Conservation (phyloP, 257 asterid genomes). For the Eustoma russellianum region DNA sequence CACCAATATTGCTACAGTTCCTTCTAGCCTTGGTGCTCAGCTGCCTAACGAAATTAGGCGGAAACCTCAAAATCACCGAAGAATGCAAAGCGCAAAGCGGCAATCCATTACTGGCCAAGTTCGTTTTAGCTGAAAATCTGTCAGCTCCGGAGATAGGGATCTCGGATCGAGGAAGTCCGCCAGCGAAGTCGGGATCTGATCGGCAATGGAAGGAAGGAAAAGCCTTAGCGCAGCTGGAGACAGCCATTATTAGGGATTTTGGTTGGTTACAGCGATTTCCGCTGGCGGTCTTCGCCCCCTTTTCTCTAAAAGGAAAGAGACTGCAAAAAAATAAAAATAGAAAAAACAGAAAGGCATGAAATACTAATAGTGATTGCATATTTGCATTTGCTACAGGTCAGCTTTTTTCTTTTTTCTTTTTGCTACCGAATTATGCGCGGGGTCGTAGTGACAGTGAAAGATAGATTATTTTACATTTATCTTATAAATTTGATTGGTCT, state of each 20-base stretch:
- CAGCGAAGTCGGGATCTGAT: constrained; percentile 61
- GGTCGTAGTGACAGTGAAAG: too few relatives aligned
- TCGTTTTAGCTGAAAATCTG: constrained; percentile 25
- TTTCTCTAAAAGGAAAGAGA: not conserved
- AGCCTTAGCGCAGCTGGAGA: constrained; percentile 49
- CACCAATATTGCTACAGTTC: constrained; percentile 95
- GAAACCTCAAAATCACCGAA: constrained; percentile 60
- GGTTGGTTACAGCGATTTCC: constrained; percentile 8
- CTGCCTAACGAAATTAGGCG: constrained; percentile 96
- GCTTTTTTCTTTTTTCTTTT: too few relatives aligned
- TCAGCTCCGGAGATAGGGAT: constrained; percentile 31
- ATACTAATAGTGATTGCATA: too few relatives aligned
- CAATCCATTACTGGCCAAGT: constrained; percentile 19
- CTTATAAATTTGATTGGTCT: too few relatives aligned
- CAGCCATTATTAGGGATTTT: constrained; percentile 47
- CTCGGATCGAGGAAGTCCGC: constrained; percentile 33
- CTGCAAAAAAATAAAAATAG: too few relatives aligned
- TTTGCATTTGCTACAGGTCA: too few relatives aligned
- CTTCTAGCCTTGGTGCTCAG: constrained; percentile 85
- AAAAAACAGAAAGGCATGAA: not conserved
- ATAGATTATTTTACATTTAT: too few relatives aligned
- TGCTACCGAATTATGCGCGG: not conserved
- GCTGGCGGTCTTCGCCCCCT: not conserved
- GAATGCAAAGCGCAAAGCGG: constrained; percentile 45
- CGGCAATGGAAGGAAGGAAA: constrained; percentile 78